Conservation (phyloP, 805 yeast species). For the Barnettozyma californica region DNA sequence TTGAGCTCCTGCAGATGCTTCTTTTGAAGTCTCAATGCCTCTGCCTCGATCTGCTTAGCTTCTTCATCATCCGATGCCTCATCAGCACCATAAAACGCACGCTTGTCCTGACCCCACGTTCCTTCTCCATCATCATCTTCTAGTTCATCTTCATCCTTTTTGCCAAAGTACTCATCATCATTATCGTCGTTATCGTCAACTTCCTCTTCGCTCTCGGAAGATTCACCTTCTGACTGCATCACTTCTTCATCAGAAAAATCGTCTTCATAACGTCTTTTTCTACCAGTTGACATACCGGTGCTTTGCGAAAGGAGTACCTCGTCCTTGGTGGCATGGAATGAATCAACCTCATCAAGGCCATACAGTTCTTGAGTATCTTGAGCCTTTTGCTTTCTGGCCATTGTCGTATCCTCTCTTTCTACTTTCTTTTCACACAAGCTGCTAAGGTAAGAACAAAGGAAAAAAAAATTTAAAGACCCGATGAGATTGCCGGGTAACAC, state of each 20-base stretch:
- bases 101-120: conserved; percentile 42
- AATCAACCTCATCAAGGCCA: conserved; percentile 64
- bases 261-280: conserved; percentile 27
- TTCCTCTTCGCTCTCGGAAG: conserved; percentile 40
- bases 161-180: conserved; percentile 27
- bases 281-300: conserved; percentile 43
- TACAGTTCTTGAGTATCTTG: conserved; percentile 28
- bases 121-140: conserved; percentile 38
- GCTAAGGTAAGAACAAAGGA: not conserved
- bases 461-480: conserved; percentile 8
- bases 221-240: conserved; percentile 41
- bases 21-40: conserved; percentile 83
- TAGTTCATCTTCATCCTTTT: conserved; percentile 25
- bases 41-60: conserved; percentile 74
- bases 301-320: conserved; percentile 44
- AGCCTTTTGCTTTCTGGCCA: conserved; percentile 17
- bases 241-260: conserved; percentile 48
- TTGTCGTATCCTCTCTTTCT: conserved; percentile 4
- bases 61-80: conserved; percentile 58
- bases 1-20: conserved; percentile 69
- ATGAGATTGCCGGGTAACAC: conserved; percentile 12
- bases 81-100: conserved; percentile 50
- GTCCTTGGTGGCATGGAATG: conserved; percentile 56
- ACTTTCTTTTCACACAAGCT: not conserved
- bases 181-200: conserved; percentile 26